Percentiles rank a stretch among this genome's conserved stretches.
phyloP scores from a whole-genome alignment of 441 rosid species.

The Mallotus japonicus region DNA sequence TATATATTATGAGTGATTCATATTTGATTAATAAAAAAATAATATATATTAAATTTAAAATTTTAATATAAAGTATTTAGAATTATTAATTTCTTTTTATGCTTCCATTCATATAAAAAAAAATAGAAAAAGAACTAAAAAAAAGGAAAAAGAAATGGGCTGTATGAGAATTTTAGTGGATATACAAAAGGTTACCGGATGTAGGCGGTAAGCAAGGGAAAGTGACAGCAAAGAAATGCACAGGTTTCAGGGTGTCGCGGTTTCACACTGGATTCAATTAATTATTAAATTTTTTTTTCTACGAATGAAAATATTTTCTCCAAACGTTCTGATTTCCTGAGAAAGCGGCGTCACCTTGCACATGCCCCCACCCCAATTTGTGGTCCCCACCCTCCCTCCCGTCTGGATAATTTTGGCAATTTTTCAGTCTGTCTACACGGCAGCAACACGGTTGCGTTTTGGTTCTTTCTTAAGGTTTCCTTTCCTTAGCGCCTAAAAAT shows the following conservation, averaged over 20 bases:
- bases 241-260: constrained; percentile 14
- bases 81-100: too few species aligned
- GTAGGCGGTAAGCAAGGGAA: constrained; percentile 26
- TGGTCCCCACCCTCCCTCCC: constrained; percentile 14
- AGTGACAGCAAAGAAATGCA: constrained; percentile 13
- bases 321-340: constrained; percentile 33
- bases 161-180: too few species aligned
- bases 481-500: background rate
- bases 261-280: background rate
- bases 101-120: too few species aligned
- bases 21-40: too few species aligned
- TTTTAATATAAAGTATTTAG: too few species aligned
- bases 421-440: background rate
- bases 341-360: constrained; percentile 23
- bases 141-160: too few species aligned
- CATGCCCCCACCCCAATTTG: constrained; percentile 18
- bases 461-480: background rate
- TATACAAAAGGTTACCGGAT: constrained; percentile 19
- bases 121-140: too few species aligned
- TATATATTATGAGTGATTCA: too few species aligned
- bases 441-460: background rate
- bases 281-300: background rate
- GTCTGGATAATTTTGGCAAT: background rate
- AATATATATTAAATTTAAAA: too few species aligned
- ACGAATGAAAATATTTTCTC: background rate